Conservation (phyloP, 176 grass and related monocot species). For the Poa annua region DNA sequence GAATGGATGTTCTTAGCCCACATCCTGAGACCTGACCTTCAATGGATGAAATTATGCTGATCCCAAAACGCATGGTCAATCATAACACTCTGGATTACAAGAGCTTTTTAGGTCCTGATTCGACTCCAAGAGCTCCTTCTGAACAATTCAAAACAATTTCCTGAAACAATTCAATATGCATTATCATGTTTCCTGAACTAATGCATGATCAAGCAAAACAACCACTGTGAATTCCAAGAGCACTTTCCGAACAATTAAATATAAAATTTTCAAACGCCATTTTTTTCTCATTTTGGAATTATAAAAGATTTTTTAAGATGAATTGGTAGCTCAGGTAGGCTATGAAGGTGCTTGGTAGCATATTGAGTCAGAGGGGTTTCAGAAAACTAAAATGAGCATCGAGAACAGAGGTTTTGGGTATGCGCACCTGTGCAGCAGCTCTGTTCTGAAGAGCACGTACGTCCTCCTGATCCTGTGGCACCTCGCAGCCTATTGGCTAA, state of each 20-base stretch:
- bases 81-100: neutral
- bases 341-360: neutral
- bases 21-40: conserved; percentile 27
- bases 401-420: conserved; percentile 39
- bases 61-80: neutral
- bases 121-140: neutral
- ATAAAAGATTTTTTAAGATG: neutral
- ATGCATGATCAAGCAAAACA: no score
- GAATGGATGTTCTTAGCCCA: conserved; percentile 50
- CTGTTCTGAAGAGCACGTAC: conserved; percentile 14
- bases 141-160: neutral
- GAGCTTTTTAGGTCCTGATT: neutral
- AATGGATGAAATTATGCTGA: conserved; percentile 25
- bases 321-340: neutral
- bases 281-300: no score
- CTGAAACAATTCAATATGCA: no score
- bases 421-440: conserved; percentile 44
- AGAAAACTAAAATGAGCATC: neutral
- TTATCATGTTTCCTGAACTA: no score
- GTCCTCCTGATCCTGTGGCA: neutral
- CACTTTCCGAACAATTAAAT: no score
- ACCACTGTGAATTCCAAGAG: no score
- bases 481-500: conserved; percentile 43
- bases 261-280: no score
- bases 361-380: neutral